A percentile compares a stretch with the other conserved stretches of the same genome.
phyloP scores from a whole-genome alignment of 495 filamentous ascomycete species.

The Penicillium mononematosum region DNA sequence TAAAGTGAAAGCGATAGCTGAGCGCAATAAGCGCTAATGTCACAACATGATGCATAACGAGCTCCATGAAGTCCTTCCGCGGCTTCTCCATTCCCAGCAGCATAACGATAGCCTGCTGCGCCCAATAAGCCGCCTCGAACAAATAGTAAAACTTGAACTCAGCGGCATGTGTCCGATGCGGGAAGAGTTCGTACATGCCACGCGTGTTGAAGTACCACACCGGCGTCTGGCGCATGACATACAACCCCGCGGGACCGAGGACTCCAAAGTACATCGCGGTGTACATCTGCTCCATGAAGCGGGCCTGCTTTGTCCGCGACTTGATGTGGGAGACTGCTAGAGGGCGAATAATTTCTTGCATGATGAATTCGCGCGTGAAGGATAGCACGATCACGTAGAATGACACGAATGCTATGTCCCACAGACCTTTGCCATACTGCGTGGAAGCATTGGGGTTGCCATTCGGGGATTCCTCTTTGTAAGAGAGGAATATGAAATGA shows the following conservation, averaged over 20 bases:
- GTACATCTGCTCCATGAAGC: conserved; percentile 93
- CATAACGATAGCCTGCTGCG: conserved; percentile 84
- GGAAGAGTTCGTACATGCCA: conserved; percentile 81
- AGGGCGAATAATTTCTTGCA: conserved; percentile 79
- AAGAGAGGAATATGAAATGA: conserved; percentile 84
- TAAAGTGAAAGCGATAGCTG: conserved; percentile 93
- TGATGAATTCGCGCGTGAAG: conserved; percentile 88
- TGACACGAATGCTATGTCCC: conserved; percentile 74
- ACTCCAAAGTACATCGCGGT: conserved; percentile 84
- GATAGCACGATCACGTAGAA: conserved; percentile 82
- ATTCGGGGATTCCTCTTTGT: conserved; percentile 51
- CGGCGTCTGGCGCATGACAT: conserved; percentile 78
- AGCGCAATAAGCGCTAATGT: conserved; percentile 73
- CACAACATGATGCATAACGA: conserved; percentile 85
- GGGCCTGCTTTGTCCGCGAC: conserved; percentile 67
- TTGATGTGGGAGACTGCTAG: conserved; percentile 64
- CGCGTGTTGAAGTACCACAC: conserved; percentile 89
- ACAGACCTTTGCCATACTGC: conserved; percentile 81
- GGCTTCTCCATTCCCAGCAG: conserved; percentile 80
- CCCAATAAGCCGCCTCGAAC: conserved; percentile 88
- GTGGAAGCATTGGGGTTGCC: conserved; percentile 32
- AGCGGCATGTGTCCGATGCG: conserved; percentile 73
- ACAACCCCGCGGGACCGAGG: conserved; percentile 75
- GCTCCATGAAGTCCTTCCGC: conserved; percentile 84
- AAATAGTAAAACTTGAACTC: conserved; percentile 89